Evolutionary conservation across 2,329 filamentous ascomycete genomes (phyloP).

Genomic region (Uncinocarpus reesii): DNA sequence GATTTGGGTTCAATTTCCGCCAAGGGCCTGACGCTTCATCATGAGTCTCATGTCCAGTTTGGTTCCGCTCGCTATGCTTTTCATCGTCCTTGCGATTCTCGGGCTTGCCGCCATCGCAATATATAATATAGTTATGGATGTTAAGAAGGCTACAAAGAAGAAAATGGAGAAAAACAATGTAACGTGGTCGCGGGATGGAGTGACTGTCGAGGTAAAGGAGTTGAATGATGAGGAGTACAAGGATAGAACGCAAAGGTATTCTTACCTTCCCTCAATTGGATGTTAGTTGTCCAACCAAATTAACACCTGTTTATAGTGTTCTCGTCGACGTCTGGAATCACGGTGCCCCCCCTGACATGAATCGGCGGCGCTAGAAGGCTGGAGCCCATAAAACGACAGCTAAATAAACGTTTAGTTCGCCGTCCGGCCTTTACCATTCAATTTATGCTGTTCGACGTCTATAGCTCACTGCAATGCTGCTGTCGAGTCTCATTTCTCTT

Average conservation of each 20-base stretch:
- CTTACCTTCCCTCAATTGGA: conserved; percentile 3
- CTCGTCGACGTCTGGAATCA: conserved; percentile 39
- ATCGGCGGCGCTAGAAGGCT: conserved; percentile 1
- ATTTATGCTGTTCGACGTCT: too few relatives aligned
- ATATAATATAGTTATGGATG: conserved; percentile 49
- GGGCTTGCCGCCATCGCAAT: conserved; percentile 47
- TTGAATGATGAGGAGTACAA: conserved; percentile 48
- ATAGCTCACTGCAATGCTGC: too few relatives aligned
- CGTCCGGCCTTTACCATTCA: too few relatives aligned
- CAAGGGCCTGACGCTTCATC: background rate
- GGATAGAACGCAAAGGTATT: conserved; percentile 49
- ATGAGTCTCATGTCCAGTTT: conserved; percentile 24
- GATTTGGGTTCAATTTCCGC: too few relatives aligned
- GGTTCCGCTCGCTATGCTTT: conserved; percentile 48
- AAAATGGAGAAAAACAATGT: conserved; percentile 57
- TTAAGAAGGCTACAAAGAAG: conserved; percentile 47
- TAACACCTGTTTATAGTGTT: conserved; percentile 26
- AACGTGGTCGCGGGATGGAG: conserved; percentile 49
- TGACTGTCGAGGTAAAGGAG: conserved; percentile 52
- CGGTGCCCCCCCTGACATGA: background rate
- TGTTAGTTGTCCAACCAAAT: too few relatives aligned
- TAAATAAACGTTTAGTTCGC: background rate
- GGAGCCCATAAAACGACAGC: background rate
- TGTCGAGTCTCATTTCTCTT: too few relatives aligned
- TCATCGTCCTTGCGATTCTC: conserved; percentile 42